These are phyloP conservation scores for Ascochyta viciae-villosae DNA, from an alignment of 2,329 filamentous ascomycete species.

Conservation along the genomic window DNA sequence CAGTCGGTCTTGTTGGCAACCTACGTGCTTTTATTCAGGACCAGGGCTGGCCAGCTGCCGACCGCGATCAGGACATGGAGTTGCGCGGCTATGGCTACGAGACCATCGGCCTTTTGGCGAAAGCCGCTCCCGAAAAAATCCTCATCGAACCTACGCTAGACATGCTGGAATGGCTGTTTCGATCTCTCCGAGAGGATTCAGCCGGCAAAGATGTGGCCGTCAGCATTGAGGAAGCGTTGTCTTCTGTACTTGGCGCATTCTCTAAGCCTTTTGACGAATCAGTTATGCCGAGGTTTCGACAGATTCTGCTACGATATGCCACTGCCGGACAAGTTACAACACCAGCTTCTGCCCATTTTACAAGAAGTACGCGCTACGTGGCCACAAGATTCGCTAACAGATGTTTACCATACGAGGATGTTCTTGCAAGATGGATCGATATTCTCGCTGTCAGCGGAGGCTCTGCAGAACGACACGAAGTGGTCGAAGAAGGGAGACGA, in stretches of 20 bases:
- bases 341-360: conserved; percentile 50
- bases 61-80: conserved; percentile 62
- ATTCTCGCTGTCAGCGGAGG: conserved; percentile 77
- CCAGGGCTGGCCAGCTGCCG: conserved; percentile 81
- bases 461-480: conserved; percentile 75
- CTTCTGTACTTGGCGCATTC: conserved; percentile 73
- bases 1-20: conserved; percentile 70
- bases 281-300: conserved; percentile 50
- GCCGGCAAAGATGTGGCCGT: conserved; percentile 76
- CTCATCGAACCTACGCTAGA: conserved; percentile 60
- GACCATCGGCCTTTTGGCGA: conserved; percentile 81
- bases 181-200: conserved; percentile 79
- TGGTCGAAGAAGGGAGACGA: conserved; percentile 87
- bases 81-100: conserved; percentile 87
- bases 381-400: conserved; percentile 89
- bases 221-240: conserved; percentile 88
- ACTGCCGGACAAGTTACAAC: conserved; percentile 22
- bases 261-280: conserved; percentile 52
- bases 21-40: conserved; percentile 76
- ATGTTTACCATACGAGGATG: conserved; percentile 80
- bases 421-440: conserved; percentile 85
- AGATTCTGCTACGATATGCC: conserved; percentile 45
- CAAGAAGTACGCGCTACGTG: conserved; percentile 75
- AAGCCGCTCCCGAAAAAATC: conserved; percentile 66
- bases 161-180: conserved; percentile 79